phyloP scores from a whole-genome alignment of 1,284 basidiomycete species.

The Wolfiporia cocos region DNA sequence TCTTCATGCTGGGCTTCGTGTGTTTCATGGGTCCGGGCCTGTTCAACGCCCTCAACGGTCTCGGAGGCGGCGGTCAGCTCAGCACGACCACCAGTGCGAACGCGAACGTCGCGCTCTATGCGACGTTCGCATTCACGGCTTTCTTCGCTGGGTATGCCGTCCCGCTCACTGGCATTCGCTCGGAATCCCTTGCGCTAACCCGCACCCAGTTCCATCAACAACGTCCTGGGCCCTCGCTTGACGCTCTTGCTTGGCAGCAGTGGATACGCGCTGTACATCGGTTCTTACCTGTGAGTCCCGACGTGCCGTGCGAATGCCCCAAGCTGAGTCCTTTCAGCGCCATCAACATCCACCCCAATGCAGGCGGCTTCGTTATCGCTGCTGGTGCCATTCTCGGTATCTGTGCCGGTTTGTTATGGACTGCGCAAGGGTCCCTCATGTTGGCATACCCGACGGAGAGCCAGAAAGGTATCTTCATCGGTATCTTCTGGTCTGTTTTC shows the following conservation, averaged over 20 bases:
- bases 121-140: conserved; percentile 59
- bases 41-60: conserved; percentile 46
- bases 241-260: conserved; percentile 68
- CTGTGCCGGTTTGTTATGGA: conserved; percentile 84
- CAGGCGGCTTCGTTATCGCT: conserved; percentile 63
- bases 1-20: conserved; percentile 58
- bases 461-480: conserved; percentile 77
- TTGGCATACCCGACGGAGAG: conserved; percentile 74
- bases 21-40: conserved; percentile 62
- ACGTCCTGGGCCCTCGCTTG: conserved; percentile 66
- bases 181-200: conserved; percentile 4
- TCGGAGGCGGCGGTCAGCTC: conserved; percentile 68
- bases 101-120: conserved; percentile 59
- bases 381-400: conserved; percentile 79
- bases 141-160: conserved; percentile 59
- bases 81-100: conserved; percentile 56
- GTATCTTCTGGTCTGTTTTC: conserved; percentile 68
- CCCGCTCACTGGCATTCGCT: conserved; percentile 1
- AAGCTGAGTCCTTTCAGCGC: conserved; percentile 38
- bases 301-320: too few relatives aligned
- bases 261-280: conserved; percentile 73
- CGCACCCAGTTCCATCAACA: conserved; percentile 60
- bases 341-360: conserved; percentile 58
- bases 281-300: conserved; percentile 60
- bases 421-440: conserved; percentile 81